A percentile compares a stretch with the other conserved stretches of the same genome.
Conservation (phyloP, 441 rosid species). For the Aquilaria agallochum region DNA sequence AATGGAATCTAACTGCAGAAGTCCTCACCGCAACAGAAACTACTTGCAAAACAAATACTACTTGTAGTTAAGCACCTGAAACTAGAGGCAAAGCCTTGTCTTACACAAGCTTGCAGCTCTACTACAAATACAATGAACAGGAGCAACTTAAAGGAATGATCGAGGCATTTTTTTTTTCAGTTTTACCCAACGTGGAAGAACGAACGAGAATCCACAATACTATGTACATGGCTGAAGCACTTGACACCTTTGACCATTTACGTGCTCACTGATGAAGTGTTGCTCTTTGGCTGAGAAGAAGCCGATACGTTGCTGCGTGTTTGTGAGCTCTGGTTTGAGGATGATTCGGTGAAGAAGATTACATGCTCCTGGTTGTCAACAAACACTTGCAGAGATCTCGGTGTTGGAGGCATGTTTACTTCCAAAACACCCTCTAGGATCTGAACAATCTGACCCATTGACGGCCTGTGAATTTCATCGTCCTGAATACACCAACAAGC, state of each 20-base stretch:
- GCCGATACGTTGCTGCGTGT: slow-evolving; percentile 22
- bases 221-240: not conserved
- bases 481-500: slow-evolving; percentile 87
- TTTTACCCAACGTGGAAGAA: too few relatives aligned
- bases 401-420: slow-evolving; percentile 45
- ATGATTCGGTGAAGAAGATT: slow-evolving; percentile 58
- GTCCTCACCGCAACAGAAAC: too few relatives aligned
- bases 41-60: too few relatives aligned
- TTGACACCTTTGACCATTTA: slow-evolving; percentile 8
- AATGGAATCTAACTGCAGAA: too few relatives aligned
- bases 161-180: too few relatives aligned
- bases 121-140: too few relatives aligned
- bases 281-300: slow-evolving; percentile 29
- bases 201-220: too few relatives aligned
- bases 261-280: slow-evolving; percentile 17
- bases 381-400: slow-evolving; percentile 48
- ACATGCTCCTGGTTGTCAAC: slow-evolving; percentile 35
- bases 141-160: too few relatives aligned
- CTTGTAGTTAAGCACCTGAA: too few relatives aligned
- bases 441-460: slow-evolving; percentile 83
- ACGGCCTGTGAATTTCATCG: slow-evolving; percentile 54
- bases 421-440: slow-evolving; percentile 67
- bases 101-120: too few relatives aligned
- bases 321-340: slow-evolving; percentile 32
- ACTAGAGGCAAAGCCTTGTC: too few relatives aligned